Base-by-base conservation (phyloP, 192 early-diverging fungal genomes). In the Backusella tarrabulga region DNA sequence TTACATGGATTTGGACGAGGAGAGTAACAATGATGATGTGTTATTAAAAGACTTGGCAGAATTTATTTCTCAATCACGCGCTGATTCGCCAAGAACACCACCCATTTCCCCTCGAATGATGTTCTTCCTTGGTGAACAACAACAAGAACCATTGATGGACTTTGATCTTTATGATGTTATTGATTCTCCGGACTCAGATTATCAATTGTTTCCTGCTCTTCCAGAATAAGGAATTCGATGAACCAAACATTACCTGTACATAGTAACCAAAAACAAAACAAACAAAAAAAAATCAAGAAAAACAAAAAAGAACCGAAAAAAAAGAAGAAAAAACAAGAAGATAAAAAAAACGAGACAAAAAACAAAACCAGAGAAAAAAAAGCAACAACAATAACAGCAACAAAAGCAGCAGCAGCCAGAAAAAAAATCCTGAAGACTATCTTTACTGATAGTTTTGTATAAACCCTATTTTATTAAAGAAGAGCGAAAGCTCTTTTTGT, bases 11-110 rank as follows among this genome's bases (percentile, higher is more conserved):
- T 17, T 17, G 15, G 54, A 56, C 5, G 54, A 56, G 54, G 11
- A 63, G 15, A 50, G 9, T 29, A 63, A 12, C 12, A 63, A 63
- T 29, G 56, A 63, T 63, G 56, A 26, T 26, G 56, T 26, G 8
- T 8, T 63, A n/a, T n/a, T 50, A 63, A 63, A 63, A 29, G 56
- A 63, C 56, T 63, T 63, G 56, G 11, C 56, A 63, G 56, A 63
- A 19, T 63, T 63, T 29, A 26, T 63, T 29, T 63, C 56, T 14
- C 56, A 63, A 29, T 63, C 56, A 63, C 56, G 56, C 56, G 56
- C 56, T 29, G 46, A 50, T 50, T 63, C 56, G 21, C 56, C 56
- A 26, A 63, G 56, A 29, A 63, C 56, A 26, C 56, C 56, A 29
- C 56, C 56, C 21, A 29, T 63, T 63, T 29, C 56, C 26, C 56